Evolutionary conservation across 768 basidiomycete genomes (phyloP).

Genomic region (Mycena crocata): DNA sequence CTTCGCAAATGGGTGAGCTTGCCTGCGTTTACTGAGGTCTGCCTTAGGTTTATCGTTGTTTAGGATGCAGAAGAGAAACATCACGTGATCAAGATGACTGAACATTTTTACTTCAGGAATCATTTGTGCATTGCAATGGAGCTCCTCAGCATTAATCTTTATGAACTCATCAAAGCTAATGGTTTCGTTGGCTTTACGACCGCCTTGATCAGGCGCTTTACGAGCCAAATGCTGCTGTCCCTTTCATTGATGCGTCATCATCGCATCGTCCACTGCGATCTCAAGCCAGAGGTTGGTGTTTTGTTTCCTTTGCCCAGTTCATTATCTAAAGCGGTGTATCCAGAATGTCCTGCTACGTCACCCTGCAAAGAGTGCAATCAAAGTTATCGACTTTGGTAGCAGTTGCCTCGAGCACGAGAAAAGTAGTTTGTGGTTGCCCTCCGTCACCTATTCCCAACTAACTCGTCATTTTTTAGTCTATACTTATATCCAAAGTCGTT

Average conservation of each 20-base stretch:
- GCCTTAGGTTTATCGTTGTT: constrained; percentile 18
- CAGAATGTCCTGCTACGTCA: constrained; percentile 96
- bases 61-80: constrained; percentile 98
- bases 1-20: constrained; percentile 94
- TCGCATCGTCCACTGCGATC: constrained; percentile 97
- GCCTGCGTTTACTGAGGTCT: neutral
- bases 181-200: constrained; percentile 99
- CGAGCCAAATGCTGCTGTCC: constrained; percentile 93
- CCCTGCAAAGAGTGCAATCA: constrained; percentile 95
- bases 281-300: constrained; percentile 91
- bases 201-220: constrained; percentile 93
- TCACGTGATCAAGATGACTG: constrained; percentile 97
- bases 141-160: constrained; percentile 96
- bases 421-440: constrained; percentile 68
- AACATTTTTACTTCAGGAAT: constrained; percentile 97
- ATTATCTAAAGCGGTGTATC: constrained; percentile 15
- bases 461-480: constrained; percentile 75
- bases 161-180: constrained; percentile 99
- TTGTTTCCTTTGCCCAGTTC: constrained; percentile 6
- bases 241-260: constrained; percentile 95
- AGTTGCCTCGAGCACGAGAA: constrained; percentile 99
- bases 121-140: constrained; percentile 99
- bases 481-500: constrained; percentile 99
- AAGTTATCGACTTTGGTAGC: constrained; percentile 99
- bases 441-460: constrained; percentile 1